A percentile compares a stretch with the other conserved stretches of the same genome.
Evolutionary conservation across 768 basidiomycete genomes (phyloP).

Genomic region (Tricholoma bakamatsutake): DNA sequence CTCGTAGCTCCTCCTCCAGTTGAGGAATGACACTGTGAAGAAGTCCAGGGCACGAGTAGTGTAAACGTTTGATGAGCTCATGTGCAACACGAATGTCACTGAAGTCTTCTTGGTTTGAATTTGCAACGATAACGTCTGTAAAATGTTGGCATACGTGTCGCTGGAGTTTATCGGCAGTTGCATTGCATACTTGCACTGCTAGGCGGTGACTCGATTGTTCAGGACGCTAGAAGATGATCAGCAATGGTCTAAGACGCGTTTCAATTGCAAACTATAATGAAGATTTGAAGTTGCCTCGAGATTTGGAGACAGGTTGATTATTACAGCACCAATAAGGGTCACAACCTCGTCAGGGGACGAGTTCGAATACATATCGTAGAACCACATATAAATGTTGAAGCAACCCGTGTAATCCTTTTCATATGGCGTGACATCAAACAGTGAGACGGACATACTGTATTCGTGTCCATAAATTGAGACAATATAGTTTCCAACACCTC

Average conservation of each 20-base stretch:
- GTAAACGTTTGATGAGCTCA: constrained; percentile 77
- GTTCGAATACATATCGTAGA: not conserved
- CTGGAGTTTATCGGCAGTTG: constrained; percentile 80
- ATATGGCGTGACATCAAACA: not conserved
- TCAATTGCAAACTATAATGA: not conserved
- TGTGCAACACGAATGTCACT: constrained; percentile 74
- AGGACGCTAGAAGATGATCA: constrained; percentile 39
- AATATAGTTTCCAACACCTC: constrained; percentile 79
- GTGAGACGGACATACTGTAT: constrained; percentile 44
- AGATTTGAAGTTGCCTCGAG: not conserved
- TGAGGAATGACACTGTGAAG: constrained; percentile 90
- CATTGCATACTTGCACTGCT: constrained; percentile 81
- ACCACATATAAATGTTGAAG: not conserved
- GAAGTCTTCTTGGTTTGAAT: constrained; percentile 56
- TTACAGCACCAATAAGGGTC: not conserved
- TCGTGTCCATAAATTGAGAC: constrained; percentile 80
- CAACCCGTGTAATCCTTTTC: not conserved
- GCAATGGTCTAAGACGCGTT: not conserved
- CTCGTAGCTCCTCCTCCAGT: constrained; percentile 83
- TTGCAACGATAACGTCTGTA: constrained; percentile 74
- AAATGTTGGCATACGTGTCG: constrained; percentile 90
- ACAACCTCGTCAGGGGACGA: not conserved
- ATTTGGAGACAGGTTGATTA: not conserved
- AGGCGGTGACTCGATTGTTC: constrained; percentile 78
- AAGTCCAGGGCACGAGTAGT: constrained; percentile 72